Percentiles rank a stretch among this genome's conserved stretches.
Conservation (phyloP, 257 asterid genomes). For the Solanum megistacrolobum region DNA sequence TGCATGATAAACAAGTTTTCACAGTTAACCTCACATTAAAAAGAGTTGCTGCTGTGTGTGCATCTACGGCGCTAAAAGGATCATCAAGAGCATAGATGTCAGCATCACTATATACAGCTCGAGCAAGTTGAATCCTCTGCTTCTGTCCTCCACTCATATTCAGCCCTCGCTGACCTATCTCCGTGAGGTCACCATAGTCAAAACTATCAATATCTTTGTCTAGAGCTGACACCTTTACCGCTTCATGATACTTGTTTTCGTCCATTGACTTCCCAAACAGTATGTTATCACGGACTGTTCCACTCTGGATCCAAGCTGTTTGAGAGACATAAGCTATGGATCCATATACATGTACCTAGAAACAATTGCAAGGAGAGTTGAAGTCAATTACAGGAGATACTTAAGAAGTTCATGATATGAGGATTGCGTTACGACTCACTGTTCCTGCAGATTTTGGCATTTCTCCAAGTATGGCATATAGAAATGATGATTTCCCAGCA, state of each 20-base stretch:
- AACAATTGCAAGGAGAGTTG: neutral
- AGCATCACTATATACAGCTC: conserved; percentile 65
- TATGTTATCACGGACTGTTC: conserved; percentile 62
- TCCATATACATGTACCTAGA: conserved; percentile 51
- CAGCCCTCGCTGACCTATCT: conserved; percentile 78
- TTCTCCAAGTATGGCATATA: conserved; percentile 61
- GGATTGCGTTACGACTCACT: conserved; percentile 23
- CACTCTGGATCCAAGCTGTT: conserved; percentile 76
- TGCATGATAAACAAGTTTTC: neutral
- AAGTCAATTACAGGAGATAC: neutral
- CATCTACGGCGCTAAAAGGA: conserved; percentile 91
- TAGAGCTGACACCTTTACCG: conserved; percentile 44
- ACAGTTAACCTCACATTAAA: conserved; percentile 39
- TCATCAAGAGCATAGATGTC: conserved; percentile 74
- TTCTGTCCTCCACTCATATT: conserved; percentile 88
- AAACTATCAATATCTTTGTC: conserved; percentile 66
- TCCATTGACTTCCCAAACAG: conserved; percentile 68
- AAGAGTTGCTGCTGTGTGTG: conserved; percentile 66
- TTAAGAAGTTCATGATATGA: neutral
- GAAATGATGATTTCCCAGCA: conserved; percentile 63
- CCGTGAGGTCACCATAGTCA: conserved; percentile 65
- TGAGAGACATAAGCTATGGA: conserved; percentile 77
- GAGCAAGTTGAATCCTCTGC: conserved; percentile 78
- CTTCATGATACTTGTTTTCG: conserved; percentile 34
- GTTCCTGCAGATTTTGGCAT: conserved; percentile 54